Percentiles rank a stretch among this genome's conserved stretches.
Conservation (phyloP, 208 protist species). For the Crithidia brevicula region DNA sequence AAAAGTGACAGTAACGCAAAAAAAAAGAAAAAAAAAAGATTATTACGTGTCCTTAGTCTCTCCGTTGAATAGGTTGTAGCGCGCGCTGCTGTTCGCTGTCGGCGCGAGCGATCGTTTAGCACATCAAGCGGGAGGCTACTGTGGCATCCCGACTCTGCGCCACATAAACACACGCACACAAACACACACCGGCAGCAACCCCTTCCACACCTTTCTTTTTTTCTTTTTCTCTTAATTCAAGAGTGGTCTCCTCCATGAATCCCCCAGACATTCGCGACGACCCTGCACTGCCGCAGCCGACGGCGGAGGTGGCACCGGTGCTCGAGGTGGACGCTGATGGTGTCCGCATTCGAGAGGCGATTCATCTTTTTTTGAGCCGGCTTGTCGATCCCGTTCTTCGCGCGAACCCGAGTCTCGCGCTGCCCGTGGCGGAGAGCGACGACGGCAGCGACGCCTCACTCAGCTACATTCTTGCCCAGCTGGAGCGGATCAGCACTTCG, state of each 20-base stretch:
- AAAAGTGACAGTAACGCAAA: no score
- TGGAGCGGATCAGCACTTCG: constrained; percentile 85
- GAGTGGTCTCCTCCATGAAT: constrained; percentile 39
- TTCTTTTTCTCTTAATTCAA: not conserved
- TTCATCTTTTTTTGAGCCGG: constrained; percentile 81
- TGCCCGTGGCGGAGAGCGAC: not conserved
- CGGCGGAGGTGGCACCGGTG: constrained; percentile 45
- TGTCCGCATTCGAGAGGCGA: constrained; percentile 69
- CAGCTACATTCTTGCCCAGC: constrained; percentile 68
- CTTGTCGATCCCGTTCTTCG: constrained; percentile 68
- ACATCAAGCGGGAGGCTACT: no score
- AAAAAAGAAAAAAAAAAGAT: no score
- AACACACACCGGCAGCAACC: no score
- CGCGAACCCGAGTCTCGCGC: constrained; percentile 16
- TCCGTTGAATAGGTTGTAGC: no score
- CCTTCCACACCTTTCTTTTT: not conserved
- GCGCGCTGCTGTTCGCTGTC: no score
- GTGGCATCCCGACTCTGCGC: no score
- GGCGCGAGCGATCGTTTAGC: no score
- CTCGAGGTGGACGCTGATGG: constrained; percentile 81
- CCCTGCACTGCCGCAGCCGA: constrained; percentile 49
- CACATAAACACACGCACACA: no score
- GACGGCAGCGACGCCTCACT: constrained; percentile 17
- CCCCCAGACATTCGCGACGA: constrained; percentile 53
- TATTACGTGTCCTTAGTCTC: no score